Evolutionary conservation across 1,284 basidiomycete genomes (phyloP).

Genomic region (Ceratorhiza oryzae-sativae): DNA sequence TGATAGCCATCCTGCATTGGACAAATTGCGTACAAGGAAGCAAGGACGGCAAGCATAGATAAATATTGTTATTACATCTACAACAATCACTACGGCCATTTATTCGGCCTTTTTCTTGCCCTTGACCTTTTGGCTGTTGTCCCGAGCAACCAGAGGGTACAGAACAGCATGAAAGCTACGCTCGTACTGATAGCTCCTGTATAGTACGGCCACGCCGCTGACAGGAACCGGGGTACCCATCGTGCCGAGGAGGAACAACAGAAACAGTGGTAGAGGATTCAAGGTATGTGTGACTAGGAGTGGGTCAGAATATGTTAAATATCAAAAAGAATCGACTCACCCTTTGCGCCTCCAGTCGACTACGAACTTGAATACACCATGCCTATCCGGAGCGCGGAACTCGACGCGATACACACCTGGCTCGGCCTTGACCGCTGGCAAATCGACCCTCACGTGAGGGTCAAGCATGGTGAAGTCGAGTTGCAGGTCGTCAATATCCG

Average conservation of each 20-base stretch:
- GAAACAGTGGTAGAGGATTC: slow-evolving; percentile 78
- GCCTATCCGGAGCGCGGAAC: slow-evolving; percentile 91
- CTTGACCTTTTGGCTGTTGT: slow-evolving; percentile 54
- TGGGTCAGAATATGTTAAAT: neutral
- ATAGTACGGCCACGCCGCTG: slow-evolving; percentile 95
- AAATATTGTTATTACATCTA: slow-evolving; percentile 15
- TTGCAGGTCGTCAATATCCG: slow-evolving; percentile 78
- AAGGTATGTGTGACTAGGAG: slow-evolving; percentile 71
- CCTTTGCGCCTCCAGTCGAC: slow-evolving; percentile 89
- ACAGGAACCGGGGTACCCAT: slow-evolving; percentile 95
- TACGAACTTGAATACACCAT: slow-evolving; percentile 97
- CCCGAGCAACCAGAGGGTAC: slow-evolving; percentile 84
- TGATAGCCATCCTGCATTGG: neutral
- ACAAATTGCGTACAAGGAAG: neutral
- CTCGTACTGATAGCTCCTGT: slow-evolving; percentile 87
- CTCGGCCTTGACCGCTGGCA: slow-evolving; percentile 61
- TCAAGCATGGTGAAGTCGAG: slow-evolving; percentile 98
- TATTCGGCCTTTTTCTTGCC: slow-evolving; percentile 40
- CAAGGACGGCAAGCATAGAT: slow-evolving; percentile 25
- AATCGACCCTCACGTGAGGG: slow-evolving; percentile 83
- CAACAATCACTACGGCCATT: slow-evolving; percentile 23
- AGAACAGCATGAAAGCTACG: slow-evolving; percentile 83
- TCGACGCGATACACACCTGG: slow-evolving; percentile 76
- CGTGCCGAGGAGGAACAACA: slow-evolving; percentile 92
- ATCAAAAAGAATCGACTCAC: slow-evolving; percentile 54